These are phyloP conservation scores for Debaryomyces prosopidis DNA, from an alignment of 805 yeast genomes.

Conservation along the genomic window DNA sequence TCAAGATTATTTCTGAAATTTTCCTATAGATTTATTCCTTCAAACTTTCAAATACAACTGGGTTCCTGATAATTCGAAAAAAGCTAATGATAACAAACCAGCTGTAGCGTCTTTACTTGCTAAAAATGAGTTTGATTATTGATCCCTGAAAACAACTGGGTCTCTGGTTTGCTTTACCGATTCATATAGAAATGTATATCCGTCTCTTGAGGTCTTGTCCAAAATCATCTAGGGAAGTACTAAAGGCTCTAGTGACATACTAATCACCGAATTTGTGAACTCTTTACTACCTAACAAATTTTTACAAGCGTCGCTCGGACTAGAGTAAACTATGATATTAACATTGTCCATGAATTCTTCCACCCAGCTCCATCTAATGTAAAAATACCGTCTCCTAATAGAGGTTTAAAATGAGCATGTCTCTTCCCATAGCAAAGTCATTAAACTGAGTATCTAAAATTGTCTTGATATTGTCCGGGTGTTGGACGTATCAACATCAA, in stretches of 20 bases:
- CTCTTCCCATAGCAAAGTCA: constrained; percentile 39
- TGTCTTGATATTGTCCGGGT: constrained; percentile 44
- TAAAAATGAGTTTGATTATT: constrained; percentile 38
- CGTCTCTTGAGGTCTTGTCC: constrained; percentile 23
- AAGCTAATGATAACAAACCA: constrained; percentile 34
- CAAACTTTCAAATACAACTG: constrained; percentile 29
- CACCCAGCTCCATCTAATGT: constrained; percentile 44
- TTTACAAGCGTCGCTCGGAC: too few species aligned
- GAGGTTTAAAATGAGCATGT: constrained; percentile 36
- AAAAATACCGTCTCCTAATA: constrained; percentile 45
- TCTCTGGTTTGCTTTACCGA: constrained; percentile 38
- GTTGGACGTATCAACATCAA: constrained; percentile 6
- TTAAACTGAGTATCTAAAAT: constrained; percentile 43
- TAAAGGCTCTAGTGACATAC: constrained; percentile 32
- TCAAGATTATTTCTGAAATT: constrained; percentile 37
- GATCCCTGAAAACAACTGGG: constrained; percentile 37
- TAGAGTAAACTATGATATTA: too few species aligned
- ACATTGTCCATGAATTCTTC: constrained; percentile 45
- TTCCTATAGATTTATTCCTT: constrained; percentile 25
- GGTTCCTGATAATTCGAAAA: constrained; percentile 37
- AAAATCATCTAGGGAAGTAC: constrained; percentile 23
- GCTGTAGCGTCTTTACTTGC: constrained; percentile 48
- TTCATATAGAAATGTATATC: constrained; percentile 39
- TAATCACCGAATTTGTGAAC: constrained; percentile 30
- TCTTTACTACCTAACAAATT: too few species aligned